phyloP scores from a whole-genome alignment of 2,329 filamentous ascomycete genomes.

The Didymella lethalis region DNA sequence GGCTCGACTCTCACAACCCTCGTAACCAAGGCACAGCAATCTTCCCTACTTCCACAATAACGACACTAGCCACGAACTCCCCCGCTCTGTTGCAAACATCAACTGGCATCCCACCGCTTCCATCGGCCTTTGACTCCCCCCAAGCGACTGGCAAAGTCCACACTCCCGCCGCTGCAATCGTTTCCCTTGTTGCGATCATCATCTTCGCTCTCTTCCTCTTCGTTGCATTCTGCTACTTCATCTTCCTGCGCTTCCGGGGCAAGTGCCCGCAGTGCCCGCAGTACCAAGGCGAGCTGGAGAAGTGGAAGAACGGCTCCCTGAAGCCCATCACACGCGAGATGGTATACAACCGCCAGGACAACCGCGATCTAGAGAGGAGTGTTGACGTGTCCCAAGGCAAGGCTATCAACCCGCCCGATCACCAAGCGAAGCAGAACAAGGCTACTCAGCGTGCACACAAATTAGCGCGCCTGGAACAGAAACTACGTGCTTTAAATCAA shows the following conservation, averaged over 20 bases:
- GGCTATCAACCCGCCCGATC: not conserved
- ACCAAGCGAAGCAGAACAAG: not conserved
- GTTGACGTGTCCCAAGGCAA: not conserved
- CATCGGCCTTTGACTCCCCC: not conserved
- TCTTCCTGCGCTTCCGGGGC: slow-evolving; percentile 1
- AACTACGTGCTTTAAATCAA: not conserved
- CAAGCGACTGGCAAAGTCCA: not conserved
- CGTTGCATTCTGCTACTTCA: slow-evolving; percentile 1
- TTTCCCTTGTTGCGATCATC: not conserved
- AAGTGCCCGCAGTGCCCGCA: not conserved
- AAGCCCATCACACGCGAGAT: not conserved
- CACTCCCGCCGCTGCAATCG: not conserved
- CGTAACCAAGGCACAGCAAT: not conserved
- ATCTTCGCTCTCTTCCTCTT: not conserved
- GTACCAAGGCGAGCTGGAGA: not conserved
- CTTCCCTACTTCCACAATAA: not conserved
- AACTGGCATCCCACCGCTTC: not conserved
- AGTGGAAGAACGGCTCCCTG: slow-evolving; percentile 3
- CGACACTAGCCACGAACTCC: not conserved
- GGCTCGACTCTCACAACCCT: not conserved
- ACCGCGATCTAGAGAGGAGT: slow-evolving; percentile 1
- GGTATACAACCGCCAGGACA: slow-evolving; percentile 2
- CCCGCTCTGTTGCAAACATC: not conserved
- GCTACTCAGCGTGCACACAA: not conserved
- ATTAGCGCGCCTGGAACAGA: slow-evolving; percentile 2